Base-by-base conservation (phyloP, 1,139 yeast genomes). In the Hansenula anomala region DNA sequence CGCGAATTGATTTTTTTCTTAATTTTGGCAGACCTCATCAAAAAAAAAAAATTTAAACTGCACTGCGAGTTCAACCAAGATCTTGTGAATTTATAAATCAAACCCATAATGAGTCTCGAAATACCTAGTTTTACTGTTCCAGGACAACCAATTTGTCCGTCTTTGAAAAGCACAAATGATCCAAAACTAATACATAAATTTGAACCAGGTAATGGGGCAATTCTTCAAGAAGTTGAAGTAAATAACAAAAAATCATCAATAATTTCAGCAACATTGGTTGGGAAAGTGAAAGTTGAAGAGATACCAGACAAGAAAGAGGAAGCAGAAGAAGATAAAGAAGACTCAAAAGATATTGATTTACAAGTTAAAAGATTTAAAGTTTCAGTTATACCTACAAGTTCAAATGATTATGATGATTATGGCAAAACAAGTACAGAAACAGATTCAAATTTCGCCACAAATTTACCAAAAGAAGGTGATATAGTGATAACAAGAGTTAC, bases 401-500 rank as follows among this genome's bases (percentile, higher is more conserved):
- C 49, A 33, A 44, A 45, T 9, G 42, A 40, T 33, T 47, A 38
- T 45, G 45, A 29, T 30, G 46, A 30, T 15, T 52, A 16, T 30
- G 34, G 32, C 43, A 43, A 30, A 46, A 15, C 25, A 38, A 38
- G 28, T 54, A 41, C 54, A 36, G 43, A 30, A 46, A 15, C 25
- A 38, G 38, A 28, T 54, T 42, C 54, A 36, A 63, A 63, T 22
- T 67, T 69, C 37, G 51, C 79, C 16, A 78, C 73, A 38, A 73
- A 72, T 42, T 67, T 92, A 40, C 97, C 98, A 4, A 77, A 78
- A 46, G 96, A 88, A 47, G 85, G 87, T 32, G 96, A 90, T 58
- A 61, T 82, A 13, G 97, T 94, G 3, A 66, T 92, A 19, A 89
- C 88, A 0, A 71, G 80, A 39, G 85, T 92, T 22, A 79, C 83